phyloP scores from a whole-genome alignment of 83 land plant species.

The Picea mariana region DNA sequence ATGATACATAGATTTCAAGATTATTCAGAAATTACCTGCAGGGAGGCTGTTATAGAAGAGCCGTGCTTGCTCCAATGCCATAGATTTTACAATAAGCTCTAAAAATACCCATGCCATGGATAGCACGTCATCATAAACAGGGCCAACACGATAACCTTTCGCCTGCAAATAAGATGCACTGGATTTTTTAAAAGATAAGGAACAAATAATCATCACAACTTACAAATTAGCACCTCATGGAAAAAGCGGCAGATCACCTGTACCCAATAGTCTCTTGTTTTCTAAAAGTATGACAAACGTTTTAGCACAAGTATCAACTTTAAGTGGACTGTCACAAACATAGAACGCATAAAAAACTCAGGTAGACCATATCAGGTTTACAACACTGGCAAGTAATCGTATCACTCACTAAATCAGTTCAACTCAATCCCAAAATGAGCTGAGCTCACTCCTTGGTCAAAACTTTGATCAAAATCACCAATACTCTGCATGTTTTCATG shows the following conservation, averaged over 20 bases:
- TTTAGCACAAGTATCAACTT: background rate
- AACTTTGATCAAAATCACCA: too few species aligned
- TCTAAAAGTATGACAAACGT: background rate
- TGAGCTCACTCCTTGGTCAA: too few species aligned
- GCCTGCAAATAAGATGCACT: constrained; percentile 52
- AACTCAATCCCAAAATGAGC: too few species aligned
- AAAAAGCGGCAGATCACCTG: background rate
- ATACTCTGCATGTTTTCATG: too few species aligned
- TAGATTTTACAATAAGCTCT: constrained; percentile 94
- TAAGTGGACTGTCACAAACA: background rate
- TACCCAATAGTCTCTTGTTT: background rate
- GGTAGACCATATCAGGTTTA: too few species aligned
- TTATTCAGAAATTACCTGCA: constrained; percentile 43
- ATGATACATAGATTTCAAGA: background rate
- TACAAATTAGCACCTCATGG: background rate
- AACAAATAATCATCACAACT: background rate
- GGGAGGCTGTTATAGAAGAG: constrained; percentile 78
- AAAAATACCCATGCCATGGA: constrained; percentile 99
- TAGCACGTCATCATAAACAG: constrained; percentile 98
- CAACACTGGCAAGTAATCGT: too few species aligned
- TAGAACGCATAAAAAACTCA: background rate
- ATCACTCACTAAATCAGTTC: too few species aligned
- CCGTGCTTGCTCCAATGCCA: constrained; percentile 93
- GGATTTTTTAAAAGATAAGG: too few species aligned
- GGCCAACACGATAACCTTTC: constrained; percentile 99